Base-by-base conservation (phyloP, 805 yeast species). In the Yamadazyma akitaensis region DNA sequence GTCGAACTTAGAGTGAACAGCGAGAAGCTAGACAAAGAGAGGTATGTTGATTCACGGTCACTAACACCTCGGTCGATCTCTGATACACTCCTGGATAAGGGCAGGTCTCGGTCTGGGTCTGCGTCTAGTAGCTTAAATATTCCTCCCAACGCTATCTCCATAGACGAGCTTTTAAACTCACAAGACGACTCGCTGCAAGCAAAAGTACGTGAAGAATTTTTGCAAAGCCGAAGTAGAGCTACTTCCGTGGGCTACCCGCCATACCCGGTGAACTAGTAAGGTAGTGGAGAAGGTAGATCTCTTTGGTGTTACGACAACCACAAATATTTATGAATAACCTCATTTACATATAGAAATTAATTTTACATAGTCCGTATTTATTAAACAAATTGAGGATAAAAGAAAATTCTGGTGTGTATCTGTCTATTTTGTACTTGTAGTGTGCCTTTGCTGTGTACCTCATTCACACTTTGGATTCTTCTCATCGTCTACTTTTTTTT, bases 41-140 rank as follows among this genome's bases (percentile, higher is more conserved):
- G 30, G n/a, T 6, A 13, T 5, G 21, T 10, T 25, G 40, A 37
- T 6, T 13, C 19, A n/a, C 28, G 40, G 17, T 21, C 16, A 11
- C 8, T 21, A 10, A n/a, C 25, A 26, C 41, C 41, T 16, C 41
- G 41, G 19, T 38, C 41, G 13, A 12, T 25, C 19, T 38, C 41
- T 38, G 41, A 38, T n/a, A 26, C 41, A 5, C n/a, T 25, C 13
- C 13, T n/a, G 9, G 11, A 34, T 12, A 36, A 19, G 26, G 12
- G 17, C 24, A 41, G 53, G 30, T 50, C 53, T 13, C 42, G 53
- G 19, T 47, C 53, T 5, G 43, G 46, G 5, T 50, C 53, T 3
- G 32, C 24, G 8, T 21, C 47, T 11, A 44, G 46, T n/a, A 43
- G 44, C 1, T 28, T 37, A 12, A 46, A 45, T 33, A 26, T 47